A percentile compares a stretch with the other conserved stretches of the same genome.
phyloP scores from a whole-genome alignment of 805 yeast genomes.

The Teunomyces aglyptinius region DNA sequence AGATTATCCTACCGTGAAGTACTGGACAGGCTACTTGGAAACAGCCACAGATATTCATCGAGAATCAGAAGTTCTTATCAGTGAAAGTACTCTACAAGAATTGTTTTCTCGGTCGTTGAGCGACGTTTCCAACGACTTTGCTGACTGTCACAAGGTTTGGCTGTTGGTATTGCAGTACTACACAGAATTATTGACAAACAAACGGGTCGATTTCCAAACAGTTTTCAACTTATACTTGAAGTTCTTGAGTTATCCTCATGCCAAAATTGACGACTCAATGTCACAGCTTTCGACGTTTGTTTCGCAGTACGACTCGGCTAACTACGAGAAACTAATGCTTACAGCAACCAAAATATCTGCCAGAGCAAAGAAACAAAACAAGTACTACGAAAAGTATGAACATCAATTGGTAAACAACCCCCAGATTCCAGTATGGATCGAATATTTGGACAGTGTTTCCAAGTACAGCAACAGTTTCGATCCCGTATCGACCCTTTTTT shows the following conservation, averaged over 20 bases:
- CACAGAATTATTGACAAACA: constrained; percentile 7
- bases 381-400: constrained; percentile 39
- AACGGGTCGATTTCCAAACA: constrained; percentile 10
- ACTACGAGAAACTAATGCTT: constrained; percentile 36
- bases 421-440: constrained; percentile 23
- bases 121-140: constrained; percentile 25
- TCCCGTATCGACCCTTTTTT: constrained; percentile 8
- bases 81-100: background rate
- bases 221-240: constrained; percentile 23
- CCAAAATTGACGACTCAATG: constrained; percentile 38
- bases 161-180: constrained; percentile 9
- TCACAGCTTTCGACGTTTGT: constrained; percentile 41
- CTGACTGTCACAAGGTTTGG: constrained; percentile 21
- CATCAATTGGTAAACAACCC: constrained; percentile 16
- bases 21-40: constrained; percentile 22
- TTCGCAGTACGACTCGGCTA: constrained; percentile 21
- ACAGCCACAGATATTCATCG: background rate
- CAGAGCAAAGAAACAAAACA: constrained; percentile 24
- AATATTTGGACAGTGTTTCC: constrained; percentile 29
- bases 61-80: constrained; percentile 2
- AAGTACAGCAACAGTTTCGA: constrained; percentile 7
- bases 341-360: constrained; percentile 32
- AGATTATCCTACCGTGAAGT: constrained; percentile 20
- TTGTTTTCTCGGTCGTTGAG: constrained; percentile 19
- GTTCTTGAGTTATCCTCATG: constrained; percentile 42